Evolutionary conservation across 2,329 filamentous ascomycete species (phyloP), one percentile per base, ranked within the genome.

Genomic region (Beauveria sp.): DNA sequence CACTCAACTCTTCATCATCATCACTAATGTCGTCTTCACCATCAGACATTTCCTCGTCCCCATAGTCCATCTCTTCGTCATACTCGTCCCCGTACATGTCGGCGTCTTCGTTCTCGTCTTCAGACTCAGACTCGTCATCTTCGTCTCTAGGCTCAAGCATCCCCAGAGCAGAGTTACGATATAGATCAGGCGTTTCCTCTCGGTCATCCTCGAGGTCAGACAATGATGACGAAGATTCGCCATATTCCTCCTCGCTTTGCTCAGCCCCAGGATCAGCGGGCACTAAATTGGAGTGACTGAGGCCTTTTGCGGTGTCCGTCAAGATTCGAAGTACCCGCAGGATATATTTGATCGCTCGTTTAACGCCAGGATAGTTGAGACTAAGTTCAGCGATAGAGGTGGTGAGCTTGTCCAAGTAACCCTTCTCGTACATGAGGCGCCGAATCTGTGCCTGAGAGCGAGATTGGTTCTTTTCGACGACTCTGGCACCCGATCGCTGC

Each of bases 381-480:
- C 97, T 94, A 63, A 99, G 89, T 68, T 99, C 96, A 20, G 94
- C 91, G 67, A 99, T 92, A 1, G 96, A 96, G 14, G 87, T 85
- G 2, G 94, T 97, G 62, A 99, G 77, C 53, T 93, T 89, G 26
- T 90, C 84, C 63, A 97, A 87, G 71, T 94, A 96, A 61, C 96
- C 92, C 77, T 97, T 99, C 76, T 99, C 94, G 68, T 96, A 97
- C 94, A 99, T 99, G 63, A 97, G 86, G 66, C 92, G 91, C 40
- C 91, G 88, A 66, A 99, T 83, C 70, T 96, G 92, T 67, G 89
- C 87, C 64, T 92, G 89, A 8, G 92, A 92, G 48, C 80, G 78
- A 26, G 73, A 70, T 50, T 77, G 69, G 57, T 72, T 64, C 53
- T 71, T 70, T 66, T 80, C 69, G 59, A 77, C 65, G 67, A 73